Conservation (phyloP, 371 early-diverging fungal species). For the Mortierella sp. region DNA sequence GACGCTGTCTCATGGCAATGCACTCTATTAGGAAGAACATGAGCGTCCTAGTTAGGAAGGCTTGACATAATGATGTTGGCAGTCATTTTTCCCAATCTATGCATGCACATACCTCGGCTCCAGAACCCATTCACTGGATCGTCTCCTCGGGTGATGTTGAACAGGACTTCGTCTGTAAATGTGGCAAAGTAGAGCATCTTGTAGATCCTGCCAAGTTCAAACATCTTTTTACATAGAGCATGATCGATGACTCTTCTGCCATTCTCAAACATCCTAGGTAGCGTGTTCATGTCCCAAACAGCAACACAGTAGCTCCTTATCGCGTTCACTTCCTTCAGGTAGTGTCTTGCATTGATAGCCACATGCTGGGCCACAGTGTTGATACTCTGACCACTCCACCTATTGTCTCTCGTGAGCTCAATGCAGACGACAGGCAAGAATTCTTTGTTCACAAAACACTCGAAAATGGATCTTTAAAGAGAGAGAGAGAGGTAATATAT, state of each 20-base stretch:
- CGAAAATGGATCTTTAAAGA: constrained; percentile 37
- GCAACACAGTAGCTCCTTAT: constrained; percentile 49
- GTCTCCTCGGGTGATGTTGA: constrained; percentile 47
- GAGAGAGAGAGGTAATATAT: neutral
- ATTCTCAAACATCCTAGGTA: constrained; percentile 43
- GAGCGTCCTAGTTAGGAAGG: neutral
- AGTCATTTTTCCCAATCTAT: neutral
- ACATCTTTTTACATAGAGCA: constrained; percentile 47
- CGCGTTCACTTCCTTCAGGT: constrained; percentile 31
- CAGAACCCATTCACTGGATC: constrained; percentile 44
- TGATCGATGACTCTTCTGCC: constrained; percentile 47
- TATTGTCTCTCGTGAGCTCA: constrained; percentile 43
- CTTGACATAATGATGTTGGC: neutral
- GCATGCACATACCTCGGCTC: constrained; percentile 39
- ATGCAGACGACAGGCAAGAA: constrained; percentile 45
- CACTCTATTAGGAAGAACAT: constrained; percentile 29
- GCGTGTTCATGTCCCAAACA: constrained; percentile 45
- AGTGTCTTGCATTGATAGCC: constrained; percentile 29
- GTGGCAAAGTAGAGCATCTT: constrained; percentile 53
- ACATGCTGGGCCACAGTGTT: constrained; percentile 44
- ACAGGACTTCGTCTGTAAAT: constrained; percentile 46
- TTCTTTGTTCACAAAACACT: constrained; percentile 47
- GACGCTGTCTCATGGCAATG: constrained; percentile 37
- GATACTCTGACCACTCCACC: constrained; percentile 24
- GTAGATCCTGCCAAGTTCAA: constrained; percentile 51